Base-by-base conservation (phyloP, 331 rosid genomes). In the Telfairia occidentalis region DNA sequence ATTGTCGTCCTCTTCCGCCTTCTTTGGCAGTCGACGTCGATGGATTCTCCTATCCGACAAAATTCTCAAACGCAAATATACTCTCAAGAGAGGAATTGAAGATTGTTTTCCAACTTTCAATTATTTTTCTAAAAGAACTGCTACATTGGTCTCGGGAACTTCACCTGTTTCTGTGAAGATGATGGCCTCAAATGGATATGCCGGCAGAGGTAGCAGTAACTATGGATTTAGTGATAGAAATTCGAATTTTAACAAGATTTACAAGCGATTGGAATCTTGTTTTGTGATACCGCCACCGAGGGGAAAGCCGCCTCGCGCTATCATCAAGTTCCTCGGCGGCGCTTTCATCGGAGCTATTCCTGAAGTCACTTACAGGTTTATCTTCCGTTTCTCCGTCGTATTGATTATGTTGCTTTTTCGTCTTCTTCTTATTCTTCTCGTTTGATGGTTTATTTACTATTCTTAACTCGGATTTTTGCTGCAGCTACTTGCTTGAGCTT, bases 331-430 rank as follows among this genome's bases (percentile, higher is more conserved):
- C 87, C 59, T 94, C 52, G 98, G 97, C 24, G 98, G 98, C 66
- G 98, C 96, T 40, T 91, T 94, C 82, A 80, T 94, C 73, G 98
- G 98, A 70, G 98, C 97, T 81, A 90, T 87, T 75, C 98, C 97
- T 57, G 92, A 94, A 85, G 86, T 90, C 76, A 88, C 97, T 10
- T 94, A 91, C 88, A 83, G 98, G 97, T 45, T 59, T 64, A 42
- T 21, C 19, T 2, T 35, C 24, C n/a, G 28, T 74, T 46, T 15
- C 35, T 66, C 29, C 34, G 18, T 11, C 18, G 26, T 24, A 8
- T 23, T 53, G 13, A 10, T 38, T 57, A 10, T n/a, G n/a, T n/a
- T n/a, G n/a, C n/a, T 32, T 34, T 34, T 53, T 23, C 19, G 16
- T 42, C 12, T 16, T 37, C 7, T 12, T 76, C 8, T 19, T 64